Percentiles rank a stretch among this genome's conserved stretches.
These are phyloP conservation scores for Vigna unguiculata DNA, from an alignment of 306 rosid species.

Conservation along the genomic window DNA sequence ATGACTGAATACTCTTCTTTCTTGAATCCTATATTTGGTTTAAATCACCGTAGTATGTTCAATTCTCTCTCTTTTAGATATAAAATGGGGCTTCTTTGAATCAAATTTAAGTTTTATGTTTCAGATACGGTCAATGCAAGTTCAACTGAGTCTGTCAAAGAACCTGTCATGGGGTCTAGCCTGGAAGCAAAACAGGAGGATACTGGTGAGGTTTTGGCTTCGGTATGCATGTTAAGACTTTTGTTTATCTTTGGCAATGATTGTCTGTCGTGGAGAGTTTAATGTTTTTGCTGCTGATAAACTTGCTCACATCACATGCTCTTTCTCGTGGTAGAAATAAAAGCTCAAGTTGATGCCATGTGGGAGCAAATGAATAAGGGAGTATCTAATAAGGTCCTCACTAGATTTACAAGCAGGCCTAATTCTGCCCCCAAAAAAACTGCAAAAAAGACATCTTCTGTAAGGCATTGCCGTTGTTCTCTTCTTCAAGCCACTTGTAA, in stretches of 20 bases:
- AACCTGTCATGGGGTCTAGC: constrained; percentile 51
- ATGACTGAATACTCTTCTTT: neutral
- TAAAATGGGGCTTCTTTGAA: constrained; percentile 28
- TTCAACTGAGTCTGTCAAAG: constrained; percentile 54
- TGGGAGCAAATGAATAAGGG: constrained; percentile 98
- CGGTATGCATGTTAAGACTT: constrained; percentile 20
- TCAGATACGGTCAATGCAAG: constrained; percentile 62
- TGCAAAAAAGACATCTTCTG: constrained; percentile 71
- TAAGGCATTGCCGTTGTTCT: constrained; percentile 52
- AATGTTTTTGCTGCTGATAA: constrained; percentile 22
- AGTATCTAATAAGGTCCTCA: constrained; percentile 60
- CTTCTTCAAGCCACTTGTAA: neutral
- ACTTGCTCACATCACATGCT: constrained; percentile 36
- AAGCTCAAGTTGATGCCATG: constrained; percentile 83
- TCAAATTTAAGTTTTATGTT: constrained; percentile 36
- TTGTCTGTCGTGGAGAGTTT: constrained; percentile 21
- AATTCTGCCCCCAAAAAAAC: constrained; percentile 51
- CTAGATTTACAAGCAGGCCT: constrained; percentile 59
- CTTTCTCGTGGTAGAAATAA: constrained; percentile 58
- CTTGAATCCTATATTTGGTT: neutral
- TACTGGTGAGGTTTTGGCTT: constrained; percentile 57
- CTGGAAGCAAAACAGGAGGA: constrained; percentile 55
- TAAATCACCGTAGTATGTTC: constrained; percentile 21
- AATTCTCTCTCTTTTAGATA: constrained; percentile 12
- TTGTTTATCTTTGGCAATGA: neutral